A percentile compares a stretch with the other conserved stretches of the same genome.
These are phyloP conservation scores for Clavulina sp. DNA, from an alignment of 768 basidiomycete genomes.

Conservation along the genomic window DNA sequence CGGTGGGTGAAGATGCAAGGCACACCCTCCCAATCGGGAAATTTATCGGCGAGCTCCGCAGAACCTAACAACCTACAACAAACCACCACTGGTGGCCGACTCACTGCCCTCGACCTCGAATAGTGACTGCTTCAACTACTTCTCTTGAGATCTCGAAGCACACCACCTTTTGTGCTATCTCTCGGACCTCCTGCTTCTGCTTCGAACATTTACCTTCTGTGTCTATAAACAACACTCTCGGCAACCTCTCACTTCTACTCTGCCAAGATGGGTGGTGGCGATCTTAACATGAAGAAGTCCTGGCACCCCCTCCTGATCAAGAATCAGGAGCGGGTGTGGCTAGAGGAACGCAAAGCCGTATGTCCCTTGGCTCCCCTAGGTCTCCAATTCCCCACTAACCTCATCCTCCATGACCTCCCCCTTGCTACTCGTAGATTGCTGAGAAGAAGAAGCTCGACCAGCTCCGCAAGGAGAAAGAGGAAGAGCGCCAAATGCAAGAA, in stretches of 20 bases:
- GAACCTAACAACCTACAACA: no score
- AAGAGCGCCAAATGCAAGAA: constrained; percentile 91
- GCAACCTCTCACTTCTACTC: neutral
- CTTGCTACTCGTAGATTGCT: constrained; percentile 60
- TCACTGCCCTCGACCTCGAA: no score
- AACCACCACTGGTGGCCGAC: no score
- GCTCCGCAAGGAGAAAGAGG: constrained; percentile 92
- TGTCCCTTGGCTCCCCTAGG: constrained; percentile 18
- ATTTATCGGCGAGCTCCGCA: no score
- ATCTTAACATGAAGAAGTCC: constrained; percentile 98
- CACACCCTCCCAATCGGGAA: no score
- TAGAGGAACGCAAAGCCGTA: constrained; percentile 93
- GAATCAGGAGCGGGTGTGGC: constrained; percentile 98
- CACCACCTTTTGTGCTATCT: no score
- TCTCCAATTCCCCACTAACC: constrained; percentile 8
- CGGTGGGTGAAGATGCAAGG: no score
- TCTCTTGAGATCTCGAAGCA: no score
- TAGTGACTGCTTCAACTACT: no score
- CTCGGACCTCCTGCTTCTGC: no score
- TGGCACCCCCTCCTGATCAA: constrained; percentile 98
- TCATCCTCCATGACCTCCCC: constrained; percentile 5
- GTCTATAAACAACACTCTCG: neutral
- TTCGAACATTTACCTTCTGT: no score
- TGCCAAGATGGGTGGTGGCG: constrained; percentile 87
- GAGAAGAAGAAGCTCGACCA: constrained; percentile 98